These are phyloP conservation scores for Nissolia schottii DNA, from an alignment of 306 rosid species.

Conservation along the genomic window DNA sequence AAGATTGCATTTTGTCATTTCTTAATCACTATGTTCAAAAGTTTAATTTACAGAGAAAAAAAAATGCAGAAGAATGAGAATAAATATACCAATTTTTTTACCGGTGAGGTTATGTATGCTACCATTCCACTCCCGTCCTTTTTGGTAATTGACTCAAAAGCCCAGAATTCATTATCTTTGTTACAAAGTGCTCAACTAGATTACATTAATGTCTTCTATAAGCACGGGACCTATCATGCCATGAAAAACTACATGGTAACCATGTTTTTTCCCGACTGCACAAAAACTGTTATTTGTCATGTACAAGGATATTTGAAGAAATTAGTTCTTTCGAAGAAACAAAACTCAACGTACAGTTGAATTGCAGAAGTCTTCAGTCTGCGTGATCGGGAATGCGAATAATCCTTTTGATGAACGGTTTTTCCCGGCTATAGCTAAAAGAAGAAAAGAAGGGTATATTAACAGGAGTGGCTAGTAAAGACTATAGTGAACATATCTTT, in stretches of 20 bases:
- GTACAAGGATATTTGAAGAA: neutral
- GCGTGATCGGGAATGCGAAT: constrained; percentile 63
- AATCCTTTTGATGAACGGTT: constrained; percentile 60
- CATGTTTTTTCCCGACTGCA: constrained; percentile 6
- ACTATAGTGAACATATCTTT: constrained; percentile 8
- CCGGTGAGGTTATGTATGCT: neutral
- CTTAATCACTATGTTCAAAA: neutral
- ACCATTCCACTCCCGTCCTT: neutral
- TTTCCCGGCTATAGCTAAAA: constrained; percentile 63
- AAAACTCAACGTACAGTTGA: constrained; percentile 20
- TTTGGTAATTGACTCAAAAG: neutral
- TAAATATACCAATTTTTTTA: constrained; percentile 18
- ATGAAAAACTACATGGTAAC: neutral
- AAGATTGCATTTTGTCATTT: neutral
- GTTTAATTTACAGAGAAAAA: constrained; percentile 10
- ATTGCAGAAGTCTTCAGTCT: constrained; percentile 44
- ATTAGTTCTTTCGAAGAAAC: constrained; percentile 6
- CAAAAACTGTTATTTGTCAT: constrained; percentile 3
- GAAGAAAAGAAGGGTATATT: neutral
- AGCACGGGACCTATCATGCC: neutral
- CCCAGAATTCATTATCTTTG: neutral
- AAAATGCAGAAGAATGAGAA: neutral
- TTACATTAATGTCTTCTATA: neutral
- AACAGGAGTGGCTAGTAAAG: neutral
- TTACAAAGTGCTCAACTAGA: neutral